A percentile compares a stretch with the other conserved stretches of the same genome.
Conservation (phyloP, 495 filamentous ascomycete genomes). For the Cladorrhinum samala region DNA sequence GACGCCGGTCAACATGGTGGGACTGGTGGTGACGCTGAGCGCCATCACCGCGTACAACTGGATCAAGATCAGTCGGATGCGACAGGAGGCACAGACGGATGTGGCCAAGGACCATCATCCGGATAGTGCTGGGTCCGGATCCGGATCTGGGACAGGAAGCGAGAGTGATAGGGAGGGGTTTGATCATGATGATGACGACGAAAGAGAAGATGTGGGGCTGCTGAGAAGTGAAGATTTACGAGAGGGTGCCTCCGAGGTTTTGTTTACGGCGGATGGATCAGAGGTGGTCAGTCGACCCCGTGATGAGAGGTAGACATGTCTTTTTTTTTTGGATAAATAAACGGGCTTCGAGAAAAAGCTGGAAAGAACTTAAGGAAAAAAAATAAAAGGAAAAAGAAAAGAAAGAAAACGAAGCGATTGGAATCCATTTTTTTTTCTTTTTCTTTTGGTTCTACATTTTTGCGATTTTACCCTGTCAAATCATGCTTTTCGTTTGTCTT, state of each 20-base stretch:
- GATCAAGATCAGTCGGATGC: conserved; percentile 89
- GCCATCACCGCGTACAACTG: conserved; percentile 91
- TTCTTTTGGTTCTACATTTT: background rate
- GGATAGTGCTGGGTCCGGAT: background rate
- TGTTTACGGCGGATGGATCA: conserved; percentile 21
- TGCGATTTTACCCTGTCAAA: background rate
- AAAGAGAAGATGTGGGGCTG: conserved; percentile 21
- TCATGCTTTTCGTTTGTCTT: background rate
- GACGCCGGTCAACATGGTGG: conserved; percentile 82
- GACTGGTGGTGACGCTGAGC: conserved; percentile 77
- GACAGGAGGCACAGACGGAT: conserved; percentile 54
- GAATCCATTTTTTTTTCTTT: background rate
- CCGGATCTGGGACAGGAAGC: conserved; percentile 9
- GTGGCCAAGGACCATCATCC: conserved; percentile 29
- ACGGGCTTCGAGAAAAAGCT: too few species aligned
- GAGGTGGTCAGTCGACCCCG: conserved; percentile 10
- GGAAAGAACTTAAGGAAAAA: too few species aligned
- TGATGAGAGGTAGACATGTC: background rate
- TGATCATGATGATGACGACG: conserved; percentile 15
- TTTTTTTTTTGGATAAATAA: background rate
- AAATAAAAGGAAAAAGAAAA: too few species aligned
- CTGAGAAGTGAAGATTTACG: conserved; percentile 10
- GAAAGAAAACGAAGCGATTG: too few species aligned
- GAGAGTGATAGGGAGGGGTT: conserved; percentile 18
- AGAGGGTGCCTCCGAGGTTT: conserved; percentile 12